These are phyloP conservation scores for Rhododendron mucronatum DNA, from an alignment of 148 eudicot species.

Conservation along the genomic window DNA sequence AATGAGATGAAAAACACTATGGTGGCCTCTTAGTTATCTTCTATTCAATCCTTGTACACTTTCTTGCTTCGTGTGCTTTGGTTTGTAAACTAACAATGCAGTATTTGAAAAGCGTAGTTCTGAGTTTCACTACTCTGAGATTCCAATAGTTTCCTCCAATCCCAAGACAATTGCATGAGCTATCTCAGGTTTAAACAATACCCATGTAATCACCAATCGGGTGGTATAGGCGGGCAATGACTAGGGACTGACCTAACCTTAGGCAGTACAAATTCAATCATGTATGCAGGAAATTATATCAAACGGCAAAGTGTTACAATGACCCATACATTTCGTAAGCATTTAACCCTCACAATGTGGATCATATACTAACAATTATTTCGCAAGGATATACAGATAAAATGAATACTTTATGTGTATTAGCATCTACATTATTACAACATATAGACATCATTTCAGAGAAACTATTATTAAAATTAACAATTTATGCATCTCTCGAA, in stretches of 20 bases:
- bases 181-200: neutral
- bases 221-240: neutral
- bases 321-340: too few species aligned
- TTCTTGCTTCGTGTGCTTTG: neutral
- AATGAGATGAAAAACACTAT: neutral
- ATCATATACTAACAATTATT: too few species aligned
- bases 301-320: neutral
- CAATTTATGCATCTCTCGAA: neutral
- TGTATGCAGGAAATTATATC: neutral
- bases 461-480: neutral
- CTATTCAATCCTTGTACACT: neutral
- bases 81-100: neutral
- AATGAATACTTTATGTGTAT: neutral
- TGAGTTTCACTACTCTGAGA: neutral
- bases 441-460: neutral
- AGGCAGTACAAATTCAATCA: neutral
- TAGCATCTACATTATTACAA: neutral
- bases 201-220: neutral
- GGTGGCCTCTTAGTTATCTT: neutral
- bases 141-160: neutral
- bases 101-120: neutral
- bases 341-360: neutral
- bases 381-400: neutral
- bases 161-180: neutral
- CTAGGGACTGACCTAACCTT: neutral